Percentiles rank a stretch among this genome's conserved stretches.
These are phyloP conservation scores for Blastocystis sp. DNA, from an alignment of 352 stramenopile species.

Conservation along the genomic window DNA sequence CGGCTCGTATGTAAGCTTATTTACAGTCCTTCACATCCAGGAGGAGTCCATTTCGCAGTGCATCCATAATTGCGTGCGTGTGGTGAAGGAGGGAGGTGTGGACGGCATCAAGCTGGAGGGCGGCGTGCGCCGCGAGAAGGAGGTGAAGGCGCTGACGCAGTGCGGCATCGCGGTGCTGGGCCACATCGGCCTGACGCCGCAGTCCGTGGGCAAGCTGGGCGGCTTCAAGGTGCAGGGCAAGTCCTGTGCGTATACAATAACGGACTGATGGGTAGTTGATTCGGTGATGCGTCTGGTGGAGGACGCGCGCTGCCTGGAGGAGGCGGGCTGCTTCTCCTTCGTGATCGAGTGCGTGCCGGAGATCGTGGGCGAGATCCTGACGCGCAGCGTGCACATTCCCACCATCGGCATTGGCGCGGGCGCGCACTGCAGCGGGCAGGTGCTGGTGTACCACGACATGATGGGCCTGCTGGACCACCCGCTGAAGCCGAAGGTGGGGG, in stretches of 20 bases:
- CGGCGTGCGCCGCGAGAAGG: constrained; percentile 76
- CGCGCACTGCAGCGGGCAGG: constrained; percentile 86
- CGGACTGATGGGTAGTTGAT: constrained; percentile 61
- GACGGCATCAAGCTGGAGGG: constrained; percentile 98
- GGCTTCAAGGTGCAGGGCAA: constrained; percentile 71
- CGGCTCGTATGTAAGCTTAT: constrained; percentile 87
- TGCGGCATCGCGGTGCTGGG: constrained; percentile 92
- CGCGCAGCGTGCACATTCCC: constrained; percentile 89
- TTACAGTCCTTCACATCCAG: neutral
- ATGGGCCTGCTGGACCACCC: constrained; percentile 95
- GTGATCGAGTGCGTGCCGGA: constrained; percentile 82
- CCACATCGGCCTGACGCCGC: constrained; percentile 92
- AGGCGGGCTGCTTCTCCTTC: constrained; percentile 90
- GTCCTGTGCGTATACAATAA: neutral
- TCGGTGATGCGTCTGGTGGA: constrained; percentile 85
- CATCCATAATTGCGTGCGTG: constrained; percentile 88
- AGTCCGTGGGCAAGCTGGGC: constrained; percentile 80
- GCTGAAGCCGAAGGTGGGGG: constrained; percentile 70
- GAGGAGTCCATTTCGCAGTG: constrained; percentile 80
- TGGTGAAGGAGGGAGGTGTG: constrained; percentile 90
- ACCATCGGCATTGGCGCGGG: constrained; percentile 96
- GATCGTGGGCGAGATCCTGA: constrained; percentile 87
- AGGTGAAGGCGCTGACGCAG: constrained; percentile 72
- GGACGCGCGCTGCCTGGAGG: constrained; percentile 86
- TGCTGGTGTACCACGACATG: constrained; percentile 94